Percentiles rank a stretch among this genome's conserved stretches.
Conservation (phyloP, 2,329 filamentous ascomycete genomes). For the Decorospora gaudefroyi region DNA sequence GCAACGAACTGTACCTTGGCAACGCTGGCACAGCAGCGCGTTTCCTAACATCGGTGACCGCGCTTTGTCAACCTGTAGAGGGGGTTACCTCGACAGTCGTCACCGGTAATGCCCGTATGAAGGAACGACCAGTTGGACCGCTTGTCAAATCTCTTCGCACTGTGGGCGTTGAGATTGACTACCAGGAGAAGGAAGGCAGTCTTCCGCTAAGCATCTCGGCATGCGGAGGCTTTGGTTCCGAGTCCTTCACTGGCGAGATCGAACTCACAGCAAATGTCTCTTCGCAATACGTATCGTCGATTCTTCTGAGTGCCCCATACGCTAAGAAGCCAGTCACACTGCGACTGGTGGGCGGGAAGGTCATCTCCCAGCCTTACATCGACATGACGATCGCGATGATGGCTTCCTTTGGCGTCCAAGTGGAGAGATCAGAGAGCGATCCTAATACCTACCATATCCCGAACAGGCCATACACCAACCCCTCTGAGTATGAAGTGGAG, state of each 20-base stretch:
- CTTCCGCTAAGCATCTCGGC: conserved; percentile 83
- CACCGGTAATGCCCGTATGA: conserved; percentile 95
- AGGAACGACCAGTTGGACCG: conserved; percentile 88
- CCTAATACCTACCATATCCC: conserved; percentile 94
- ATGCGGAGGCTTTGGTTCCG: conserved; percentile 61
- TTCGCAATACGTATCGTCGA: conserved; percentile 97
- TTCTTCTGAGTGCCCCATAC: conserved; percentile 96
- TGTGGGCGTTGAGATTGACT: conserved; percentile 87
- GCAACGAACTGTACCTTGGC: conserved; percentile 82
- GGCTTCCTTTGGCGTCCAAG: conserved; percentile 83
- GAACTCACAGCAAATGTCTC: conserved; percentile 93
- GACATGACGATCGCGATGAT: conserved; percentile 99
- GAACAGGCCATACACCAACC: conserved; percentile 79
- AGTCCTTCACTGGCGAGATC: conserved; percentile 74
- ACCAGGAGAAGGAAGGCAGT: conserved; percentile 80
- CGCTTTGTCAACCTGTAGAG: conserved; percentile 71
- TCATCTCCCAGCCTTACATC: conserved; percentile 95
- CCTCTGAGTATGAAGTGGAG: conserved; percentile 84
- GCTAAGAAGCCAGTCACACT: conserved; percentile 92
- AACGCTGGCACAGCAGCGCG: conserved; percentile 96
- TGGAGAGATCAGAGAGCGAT: conserved; percentile 75
- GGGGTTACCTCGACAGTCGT: conserved; percentile 72
- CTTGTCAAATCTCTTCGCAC: conserved; percentile 85
- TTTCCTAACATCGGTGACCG: conserved; percentile 89
- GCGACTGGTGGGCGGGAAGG: conserved; percentile 90